Conservation (phyloP, 345 rosid genomes). For the Melastoma malabathricum region DNA sequence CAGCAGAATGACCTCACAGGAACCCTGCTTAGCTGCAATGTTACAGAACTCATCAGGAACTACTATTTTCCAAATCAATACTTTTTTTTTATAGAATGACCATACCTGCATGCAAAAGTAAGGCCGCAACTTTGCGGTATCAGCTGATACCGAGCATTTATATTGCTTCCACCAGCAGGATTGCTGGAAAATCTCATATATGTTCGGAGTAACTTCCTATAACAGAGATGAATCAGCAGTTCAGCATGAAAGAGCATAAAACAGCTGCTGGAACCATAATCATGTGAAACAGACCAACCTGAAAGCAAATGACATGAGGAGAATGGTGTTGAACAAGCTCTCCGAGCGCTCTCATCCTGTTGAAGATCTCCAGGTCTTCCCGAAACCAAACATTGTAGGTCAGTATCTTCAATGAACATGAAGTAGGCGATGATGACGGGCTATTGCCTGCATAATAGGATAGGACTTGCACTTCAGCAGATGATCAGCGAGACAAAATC, state of each 20-base stretch:
- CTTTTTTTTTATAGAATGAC: neutral
- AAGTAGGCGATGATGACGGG: conserved; percentile 18
- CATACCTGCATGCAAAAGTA: conserved; percentile 86
- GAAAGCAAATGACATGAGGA: conserved; percentile 81
- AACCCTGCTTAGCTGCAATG: conserved; percentile 68
- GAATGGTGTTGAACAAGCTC: conserved; percentile 63
- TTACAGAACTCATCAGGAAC: neutral
- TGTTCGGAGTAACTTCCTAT: conserved; percentile 79
- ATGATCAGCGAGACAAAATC: neutral
- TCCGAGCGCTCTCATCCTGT: conserved; percentile 76
- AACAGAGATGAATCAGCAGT: conserved; percentile 1
- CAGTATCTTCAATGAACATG: conserved; percentile 48
- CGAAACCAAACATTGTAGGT: conserved; percentile 98
- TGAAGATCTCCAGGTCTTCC: conserved; percentile 69
- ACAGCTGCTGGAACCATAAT: neutral
- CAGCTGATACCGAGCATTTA: conserved; percentile 45
- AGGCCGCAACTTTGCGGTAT: conserved; percentile 25
- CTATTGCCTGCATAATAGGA: conserved; percentile 15
- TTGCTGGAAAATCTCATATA: conserved; percentile 43
- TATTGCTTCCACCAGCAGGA: conserved; percentile 87
- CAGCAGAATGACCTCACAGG: conserved; percentile 52
- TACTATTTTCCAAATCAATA: neutral
- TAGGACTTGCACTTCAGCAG: neutral
- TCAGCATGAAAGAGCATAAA: conserved; percentile 2
- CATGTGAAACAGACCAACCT: conserved; percentile 30